Evolutionary conservation across 2,329 filamentous ascomycete species (phyloP).

Genomic region (Aspergillus aculeatus): DNA sequence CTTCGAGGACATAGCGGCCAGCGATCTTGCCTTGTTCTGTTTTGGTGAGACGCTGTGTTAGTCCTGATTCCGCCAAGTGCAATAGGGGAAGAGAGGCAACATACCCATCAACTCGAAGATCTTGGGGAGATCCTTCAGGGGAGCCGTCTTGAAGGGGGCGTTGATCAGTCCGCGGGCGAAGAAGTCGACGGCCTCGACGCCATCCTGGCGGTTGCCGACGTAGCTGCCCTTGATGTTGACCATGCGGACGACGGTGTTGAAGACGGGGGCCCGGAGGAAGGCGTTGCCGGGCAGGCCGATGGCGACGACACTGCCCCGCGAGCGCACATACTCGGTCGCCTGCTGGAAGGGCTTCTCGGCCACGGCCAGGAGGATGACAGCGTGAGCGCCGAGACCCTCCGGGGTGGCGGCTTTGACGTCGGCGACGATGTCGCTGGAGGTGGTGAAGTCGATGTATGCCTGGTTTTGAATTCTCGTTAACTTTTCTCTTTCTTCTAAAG

Average conservation of each 20-base stretch:
- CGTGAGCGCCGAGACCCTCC: constrained; percentile 81
- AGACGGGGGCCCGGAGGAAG: constrained; percentile 78
- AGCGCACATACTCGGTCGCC: constrained; percentile 81
- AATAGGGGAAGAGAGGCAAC: constrained; percentile 14
- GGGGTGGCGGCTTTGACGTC: constrained; percentile 79
- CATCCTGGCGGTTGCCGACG: constrained; percentile 88
- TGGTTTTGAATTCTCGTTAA: constrained; percentile 15
- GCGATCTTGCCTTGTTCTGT: constrained; percentile 42
- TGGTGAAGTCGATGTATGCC: constrained; percentile 77
- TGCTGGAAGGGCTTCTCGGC: constrained; percentile 94
- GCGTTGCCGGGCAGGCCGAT: constrained; percentile 84
- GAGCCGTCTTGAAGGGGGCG: constrained; percentile 80
- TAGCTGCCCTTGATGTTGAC: constrained; percentile 90
- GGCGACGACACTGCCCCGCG: constrained; percentile 78
- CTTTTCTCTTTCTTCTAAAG: not conserved
- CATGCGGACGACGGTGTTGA: constrained; percentile 86
- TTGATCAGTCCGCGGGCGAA: constrained; percentile 80
- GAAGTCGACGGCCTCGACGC: constrained; percentile 86
- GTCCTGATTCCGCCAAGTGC: not conserved
- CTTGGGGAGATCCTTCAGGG: constrained; percentile 72
- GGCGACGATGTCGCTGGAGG: constrained; percentile 71
- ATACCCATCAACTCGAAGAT: constrained; percentile 73
- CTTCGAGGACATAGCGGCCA: constrained; percentile 46
- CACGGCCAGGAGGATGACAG: constrained; percentile 81
- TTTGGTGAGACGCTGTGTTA: constrained; percentile 5